Evolutionary conservation across 345 rosid genomes (phyloP).

Genomic region (Schrenkiella parvula): DNA sequence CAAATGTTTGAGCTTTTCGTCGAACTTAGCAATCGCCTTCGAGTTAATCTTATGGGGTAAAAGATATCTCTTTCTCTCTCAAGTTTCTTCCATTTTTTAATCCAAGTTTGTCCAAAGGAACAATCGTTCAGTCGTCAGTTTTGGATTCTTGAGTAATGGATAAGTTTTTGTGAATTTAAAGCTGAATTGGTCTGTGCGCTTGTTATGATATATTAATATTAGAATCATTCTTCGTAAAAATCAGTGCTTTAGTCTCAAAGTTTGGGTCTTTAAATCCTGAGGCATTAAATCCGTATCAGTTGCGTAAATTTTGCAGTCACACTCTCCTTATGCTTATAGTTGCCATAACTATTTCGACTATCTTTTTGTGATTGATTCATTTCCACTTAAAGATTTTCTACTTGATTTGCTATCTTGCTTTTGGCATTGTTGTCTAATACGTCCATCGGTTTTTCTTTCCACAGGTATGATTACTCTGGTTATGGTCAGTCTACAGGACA

Average conservation of each 20-base stretch:
- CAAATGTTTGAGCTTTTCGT: constrained; percentile 94
- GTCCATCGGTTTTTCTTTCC: not conserved
- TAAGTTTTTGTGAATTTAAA: not conserved
- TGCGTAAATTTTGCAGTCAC: not conserved
- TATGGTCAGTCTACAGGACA: constrained; percentile 95
- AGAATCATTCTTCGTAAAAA: not conserved
- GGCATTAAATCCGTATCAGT: not conserved
- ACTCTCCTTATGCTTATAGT: not conserved
- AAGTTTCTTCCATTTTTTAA: not conserved
- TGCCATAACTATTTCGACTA: not conserved
- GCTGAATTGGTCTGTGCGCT: not conserved
- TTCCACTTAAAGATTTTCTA: not conserved
- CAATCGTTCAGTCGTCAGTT: not conserved
- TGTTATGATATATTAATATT: not conserved
- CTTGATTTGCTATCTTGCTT: not conserved
- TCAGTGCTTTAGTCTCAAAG: not conserved
- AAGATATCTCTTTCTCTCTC: not conserved
- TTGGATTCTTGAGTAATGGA: not conserved
- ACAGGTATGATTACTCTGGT: constrained; percentile 93
- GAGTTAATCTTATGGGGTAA: constrained; percentile 93
- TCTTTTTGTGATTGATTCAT: constrained; percentile 4
- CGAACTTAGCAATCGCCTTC: constrained; percentile 78
- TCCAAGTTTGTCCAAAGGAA: not conserved
- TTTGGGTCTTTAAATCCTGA: not conserved
- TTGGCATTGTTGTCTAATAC: not conserved